These are phyloP conservation scores for Hibiscus trionum DNA, from an alignment of 345 rosid genomes.

Conservation along the genomic window DNA sequence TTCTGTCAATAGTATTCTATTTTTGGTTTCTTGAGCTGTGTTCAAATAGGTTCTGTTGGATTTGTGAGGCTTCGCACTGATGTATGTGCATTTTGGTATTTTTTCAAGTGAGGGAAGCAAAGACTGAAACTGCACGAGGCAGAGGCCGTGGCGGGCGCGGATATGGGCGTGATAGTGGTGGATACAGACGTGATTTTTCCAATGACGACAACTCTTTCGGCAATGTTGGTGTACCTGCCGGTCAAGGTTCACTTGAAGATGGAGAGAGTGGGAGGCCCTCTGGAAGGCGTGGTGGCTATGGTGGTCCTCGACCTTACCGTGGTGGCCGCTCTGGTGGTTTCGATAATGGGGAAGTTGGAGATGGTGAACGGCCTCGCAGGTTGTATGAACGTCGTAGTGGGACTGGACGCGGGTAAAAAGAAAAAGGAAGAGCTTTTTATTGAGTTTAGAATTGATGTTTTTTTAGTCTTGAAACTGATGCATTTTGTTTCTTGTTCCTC, in stretches of 20 bases:
- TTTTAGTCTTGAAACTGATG: not conserved
- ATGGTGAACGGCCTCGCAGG: constrained; percentile 62
- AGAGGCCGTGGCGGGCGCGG: constrained; percentile 51
- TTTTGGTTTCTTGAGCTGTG: not conserved
- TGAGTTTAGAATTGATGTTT: not conserved
- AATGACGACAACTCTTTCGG: constrained; percentile 35
- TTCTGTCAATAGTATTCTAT: no score
- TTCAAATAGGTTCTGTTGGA: not conserved
- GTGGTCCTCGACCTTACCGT: constrained; percentile 46
- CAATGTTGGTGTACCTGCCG: constrained; percentile 35
- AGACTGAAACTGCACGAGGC: constrained; percentile 34
- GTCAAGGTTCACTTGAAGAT: constrained; percentile 32
- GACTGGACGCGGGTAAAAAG: constrained; percentile 79
- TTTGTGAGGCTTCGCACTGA: not conserved
- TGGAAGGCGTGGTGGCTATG: constrained; percentile 36
- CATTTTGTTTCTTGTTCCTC: not conserved
- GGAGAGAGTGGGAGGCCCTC: constrained; percentile 44
- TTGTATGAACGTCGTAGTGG: constrained; percentile 72
- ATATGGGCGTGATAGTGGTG: constrained; percentile 30
- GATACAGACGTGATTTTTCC: constrained; percentile 42
- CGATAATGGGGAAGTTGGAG: constrained; percentile 59
- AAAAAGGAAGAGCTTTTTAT: constrained; percentile 15
- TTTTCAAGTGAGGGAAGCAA: constrained; percentile 65
- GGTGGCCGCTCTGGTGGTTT: constrained; percentile 62
- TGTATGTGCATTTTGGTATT: not conserved